These are phyloP conservation scores for Amborella trichopoda DNA, from an alignment of 164 flowering plant species.

Conservation along the genomic window DNA sequence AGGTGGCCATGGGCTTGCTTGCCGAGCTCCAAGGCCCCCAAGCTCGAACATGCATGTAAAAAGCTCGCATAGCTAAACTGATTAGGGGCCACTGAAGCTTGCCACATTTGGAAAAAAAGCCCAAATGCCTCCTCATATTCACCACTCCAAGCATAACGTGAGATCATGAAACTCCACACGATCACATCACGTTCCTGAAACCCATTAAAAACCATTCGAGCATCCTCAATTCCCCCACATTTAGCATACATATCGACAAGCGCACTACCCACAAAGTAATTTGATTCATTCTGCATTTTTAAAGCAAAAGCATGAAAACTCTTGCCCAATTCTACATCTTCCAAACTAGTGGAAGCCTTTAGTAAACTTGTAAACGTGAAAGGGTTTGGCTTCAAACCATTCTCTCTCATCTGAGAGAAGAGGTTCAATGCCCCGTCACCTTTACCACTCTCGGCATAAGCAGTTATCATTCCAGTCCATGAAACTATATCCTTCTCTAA, in stretches of 20 bases:
- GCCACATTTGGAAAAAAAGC: constrained; percentile 50
- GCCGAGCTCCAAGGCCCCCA: constrained; percentile 36
- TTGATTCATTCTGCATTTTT: constrained; percentile 45
- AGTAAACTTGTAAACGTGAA: constrained; percentile 57
- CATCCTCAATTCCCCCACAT: constrained; percentile 38
- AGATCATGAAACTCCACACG: constrained; percentile 91
- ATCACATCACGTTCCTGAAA: constrained; percentile 55
- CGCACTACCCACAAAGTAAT: constrained; percentile 47
- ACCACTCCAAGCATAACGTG: constrained; percentile 58
- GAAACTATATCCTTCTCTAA: constrained; percentile 62
- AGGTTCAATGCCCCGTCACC: constrained; percentile 47
- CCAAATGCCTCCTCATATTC: constrained; percentile 38
- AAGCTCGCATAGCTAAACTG: constrained; percentile 71
- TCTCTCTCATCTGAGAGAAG: constrained; percentile 40
- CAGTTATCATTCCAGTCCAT: constrained; percentile 80
- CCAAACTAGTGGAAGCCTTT: constrained; percentile 63
- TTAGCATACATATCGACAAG: constrained; percentile 69
- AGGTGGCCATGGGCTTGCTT: constrained; percentile 52
- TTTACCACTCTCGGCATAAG: constrained; percentile 54
- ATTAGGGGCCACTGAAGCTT: constrained; percentile 46
- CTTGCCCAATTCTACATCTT: constrained; percentile 30
- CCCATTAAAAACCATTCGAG: constrained; percentile 42
- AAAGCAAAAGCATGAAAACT: constrained; percentile 59
- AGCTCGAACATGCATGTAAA: constrained; percentile 62
- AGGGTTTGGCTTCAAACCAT: constrained; percentile 54